Base-by-base conservation (phyloP, 495 filamentous ascomycete species). In the Daldinia decipiens region DNA sequence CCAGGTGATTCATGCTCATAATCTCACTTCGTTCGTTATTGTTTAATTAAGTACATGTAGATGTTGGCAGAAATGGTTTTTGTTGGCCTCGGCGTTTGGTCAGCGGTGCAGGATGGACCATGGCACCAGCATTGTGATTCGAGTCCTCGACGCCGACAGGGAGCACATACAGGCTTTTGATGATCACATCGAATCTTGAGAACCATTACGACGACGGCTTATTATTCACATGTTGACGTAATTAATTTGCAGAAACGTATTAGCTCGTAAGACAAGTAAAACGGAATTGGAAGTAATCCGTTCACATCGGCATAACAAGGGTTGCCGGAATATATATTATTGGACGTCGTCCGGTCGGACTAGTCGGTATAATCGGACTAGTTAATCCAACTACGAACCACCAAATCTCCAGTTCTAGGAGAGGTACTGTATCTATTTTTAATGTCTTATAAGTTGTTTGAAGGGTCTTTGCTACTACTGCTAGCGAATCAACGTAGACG, bases 391-490 rank as follows among this genome's bases (percentile, higher is more conserved):
- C 19, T 60, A 11, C 40, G 57, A 26, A 27, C 39, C 32, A n/a
- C 75, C 82, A 52, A 15, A 52, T 21, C 19, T 7, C 47, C 32
- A 34, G 32, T 36, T 13, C 34, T 36, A 36, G 34, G 34, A 36
- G 9, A 34, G 32, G 32, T 9, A 3, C 31, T 32, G 31, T 7
- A 34, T 34, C 32, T 34, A 34, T 12, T 36, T 12, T 36, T 13
- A 36, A 36, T 36, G 34, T 12, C 1, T 36, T 36, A 36, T 36
- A 4, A 36, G 34, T 5, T 36, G 34, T 3, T 13, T 36, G 3
- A 36, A 36, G 34, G 34, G 34, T 34, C 32, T 3, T 34, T 12
- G 12, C 32, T 2, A 3, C 11, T 34, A 4, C 11, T 13, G 34
- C 12, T 13, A 31, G 50, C 50, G 24, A 53, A 53, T 53, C 50